Percentiles rank a stretch among this genome's conserved stretches.
Conservation (phyloP, 2,329 filamentous ascomycete genomes). For the Diplodia corticola region DNA sequence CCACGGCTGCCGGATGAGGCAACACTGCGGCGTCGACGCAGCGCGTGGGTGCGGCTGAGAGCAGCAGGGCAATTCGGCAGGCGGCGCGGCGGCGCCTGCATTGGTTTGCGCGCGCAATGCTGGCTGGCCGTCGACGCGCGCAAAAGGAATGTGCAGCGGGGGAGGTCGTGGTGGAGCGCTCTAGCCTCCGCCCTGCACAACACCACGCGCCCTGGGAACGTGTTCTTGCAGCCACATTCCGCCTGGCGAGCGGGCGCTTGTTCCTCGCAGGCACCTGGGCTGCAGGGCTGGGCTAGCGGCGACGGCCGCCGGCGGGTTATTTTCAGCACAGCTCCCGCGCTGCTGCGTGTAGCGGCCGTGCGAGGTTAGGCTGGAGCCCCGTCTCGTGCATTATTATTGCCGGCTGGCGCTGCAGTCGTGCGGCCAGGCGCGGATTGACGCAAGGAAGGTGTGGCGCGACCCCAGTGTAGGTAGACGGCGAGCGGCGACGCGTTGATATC, state of each 20-base stretch:
- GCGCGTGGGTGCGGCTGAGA: constrained; percentile 5
- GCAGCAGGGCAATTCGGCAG: background rate
- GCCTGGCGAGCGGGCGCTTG: background rate
- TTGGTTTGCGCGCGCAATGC: background rate
- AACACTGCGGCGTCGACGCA: background rate
- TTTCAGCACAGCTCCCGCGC: constrained; percentile 1
- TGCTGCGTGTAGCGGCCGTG: constrained; percentile 18
- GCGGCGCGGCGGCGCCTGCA: background rate
- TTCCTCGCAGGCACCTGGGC: too few species aligned
- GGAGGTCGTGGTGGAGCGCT: constrained; percentile 7
- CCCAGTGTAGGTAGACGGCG: background rate
- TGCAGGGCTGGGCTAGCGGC: background rate
- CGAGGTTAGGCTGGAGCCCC: constrained; percentile 12
- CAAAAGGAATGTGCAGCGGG: constrained; percentile 12
- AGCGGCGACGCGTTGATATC: constrained; percentile 8
- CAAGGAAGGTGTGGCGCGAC: constrained; percentile 7
- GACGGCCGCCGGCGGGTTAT: background rate
- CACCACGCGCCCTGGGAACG: background rate
- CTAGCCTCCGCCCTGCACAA: constrained; percentile 12
- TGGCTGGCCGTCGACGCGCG: background rate
- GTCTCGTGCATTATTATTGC: background rate
- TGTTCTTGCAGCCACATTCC: constrained; percentile 8
- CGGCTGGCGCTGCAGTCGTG: background rate
- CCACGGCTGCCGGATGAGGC: background rate
- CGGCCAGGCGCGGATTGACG: constrained; percentile 7